Conservation (phyloP, 305 asterid genomes). For the Striga hermonthica region DNA sequence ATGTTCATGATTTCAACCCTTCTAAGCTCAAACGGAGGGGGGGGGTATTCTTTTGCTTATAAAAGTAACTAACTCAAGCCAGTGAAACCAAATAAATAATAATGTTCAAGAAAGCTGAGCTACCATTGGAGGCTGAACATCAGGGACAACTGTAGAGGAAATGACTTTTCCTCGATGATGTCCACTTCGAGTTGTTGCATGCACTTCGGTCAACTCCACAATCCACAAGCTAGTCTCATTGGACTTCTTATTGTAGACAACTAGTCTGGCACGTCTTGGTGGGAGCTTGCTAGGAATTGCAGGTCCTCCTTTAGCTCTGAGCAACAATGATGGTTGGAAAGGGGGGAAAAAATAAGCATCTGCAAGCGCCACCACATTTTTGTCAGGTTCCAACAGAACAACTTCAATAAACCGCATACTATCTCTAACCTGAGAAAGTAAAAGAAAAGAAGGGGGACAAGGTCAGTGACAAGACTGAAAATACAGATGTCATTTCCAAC, state of each 20-base stretch:
- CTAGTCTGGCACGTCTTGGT: slow-evolving; percentile 81
- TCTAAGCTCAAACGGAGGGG: background rate
- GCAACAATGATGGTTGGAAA: slow-evolving; percentile 82
- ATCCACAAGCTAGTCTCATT: slow-evolving; percentile 95
- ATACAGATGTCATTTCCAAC: slow-evolving; percentile 5
- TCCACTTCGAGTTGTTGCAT: slow-evolving; percentile 93
- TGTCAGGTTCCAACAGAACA: slow-evolving; percentile 88
- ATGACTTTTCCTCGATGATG: slow-evolving; percentile 94
- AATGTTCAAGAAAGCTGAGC: slow-evolving; percentile 8
- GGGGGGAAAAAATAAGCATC: slow-evolving; percentile 99
- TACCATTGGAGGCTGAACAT: slow-evolving; percentile 99
- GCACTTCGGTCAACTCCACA: slow-evolving; percentile 89
- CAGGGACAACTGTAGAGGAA: slow-evolving; percentile 67
- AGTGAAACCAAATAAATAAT: slow-evolving; percentile 20
- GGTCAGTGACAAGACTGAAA: slow-evolving; percentile 5
- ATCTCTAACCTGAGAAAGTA: slow-evolving; percentile 70
- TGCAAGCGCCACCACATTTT: slow-evolving; percentile 79
- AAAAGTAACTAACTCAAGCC: background rate
- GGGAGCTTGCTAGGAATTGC: slow-evolving; percentile 83
- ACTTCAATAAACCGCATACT: slow-evolving; percentile 91
- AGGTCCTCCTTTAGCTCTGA: slow-evolving; percentile 81
- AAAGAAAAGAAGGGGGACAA: slow-evolving; percentile 25
- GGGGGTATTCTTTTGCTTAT: too few relatives aligned
- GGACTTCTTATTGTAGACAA: slow-evolving; percentile 84
- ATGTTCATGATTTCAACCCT: background rate